A percentile compares a stretch with the other conserved stretches of the same genome.
phyloP scores from a whole-genome alignment of 331 rosid genomes.

The Erythrophleum ivorense region DNA sequence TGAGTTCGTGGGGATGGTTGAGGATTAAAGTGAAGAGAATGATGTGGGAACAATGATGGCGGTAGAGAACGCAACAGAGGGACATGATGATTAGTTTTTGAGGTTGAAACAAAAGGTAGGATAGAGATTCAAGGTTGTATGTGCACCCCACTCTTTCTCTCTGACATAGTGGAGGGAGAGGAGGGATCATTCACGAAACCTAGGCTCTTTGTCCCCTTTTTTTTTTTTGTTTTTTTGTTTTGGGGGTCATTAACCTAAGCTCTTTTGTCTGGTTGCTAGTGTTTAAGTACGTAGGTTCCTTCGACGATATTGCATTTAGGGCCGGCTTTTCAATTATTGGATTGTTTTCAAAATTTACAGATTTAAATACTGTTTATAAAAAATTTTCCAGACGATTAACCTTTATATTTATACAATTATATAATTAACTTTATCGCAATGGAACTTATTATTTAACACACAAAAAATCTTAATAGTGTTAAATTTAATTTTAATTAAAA shows the following conservation, averaged over 20 bases:
- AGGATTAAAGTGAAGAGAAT: constrained; percentile 33
- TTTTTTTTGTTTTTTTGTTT: not conserved
- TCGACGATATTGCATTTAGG: not conserved
- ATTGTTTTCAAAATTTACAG: not conserved
- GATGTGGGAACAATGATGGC: constrained; percentile 77
- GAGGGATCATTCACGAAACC: not conserved
- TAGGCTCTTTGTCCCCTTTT: not conserved
- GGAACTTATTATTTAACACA: too few species aligned
- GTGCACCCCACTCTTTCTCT: constrained; percentile 39
- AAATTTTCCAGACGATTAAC: too few species aligned
- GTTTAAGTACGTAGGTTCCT: too few species aligned
- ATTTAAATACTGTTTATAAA: too few species aligned
- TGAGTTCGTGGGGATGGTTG: constrained; percentile 50
- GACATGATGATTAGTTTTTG: constrained; percentile 61
- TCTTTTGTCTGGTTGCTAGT: not conserved
- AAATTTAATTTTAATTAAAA: too few species aligned
- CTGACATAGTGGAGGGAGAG: constrained; percentile 45
- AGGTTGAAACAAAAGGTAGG: constrained; percentile 68
- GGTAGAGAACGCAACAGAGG: constrained; percentile 49
- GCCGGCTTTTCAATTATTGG: not conserved
- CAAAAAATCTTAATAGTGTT: too few species aligned
- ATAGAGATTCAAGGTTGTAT: constrained; percentile 50
- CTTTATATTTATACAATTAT: too few species aligned
- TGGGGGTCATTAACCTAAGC: not conserved
- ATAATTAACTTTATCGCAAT: too few species aligned